Evolutionary conservation across 78 protist genomes (phyloP), one percentile per base, ranked within the genome.

Genomic region (Acrasis kona): DNA sequence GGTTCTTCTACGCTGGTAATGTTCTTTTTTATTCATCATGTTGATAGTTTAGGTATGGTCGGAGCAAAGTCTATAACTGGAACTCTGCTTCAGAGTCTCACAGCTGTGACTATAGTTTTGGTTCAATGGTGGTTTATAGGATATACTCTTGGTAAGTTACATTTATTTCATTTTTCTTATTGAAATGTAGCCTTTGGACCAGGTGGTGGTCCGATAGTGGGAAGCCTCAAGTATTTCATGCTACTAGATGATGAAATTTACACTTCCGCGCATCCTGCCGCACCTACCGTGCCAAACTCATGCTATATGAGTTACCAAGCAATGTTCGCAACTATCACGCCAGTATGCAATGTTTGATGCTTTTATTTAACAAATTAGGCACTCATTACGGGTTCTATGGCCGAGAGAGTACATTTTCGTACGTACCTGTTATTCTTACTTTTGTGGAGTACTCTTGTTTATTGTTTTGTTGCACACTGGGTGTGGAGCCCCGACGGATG

Each of bases 301-400:
- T n/a, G n/a, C n/a, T n/a, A n/a, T 37, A 89, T 85, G 27, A 36
- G 75, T 42, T 91, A 84, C 41, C 90, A 88, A 84, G 83, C 84
- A 89, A 91, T 91, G 96, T 91, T 91, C 72, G 96, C 96, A 65
- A 19, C 72, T 65, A 89, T 88, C 70, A 88, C 92, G 31, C 96
- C 96, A 27, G n/a, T n/a, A n/a, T n/a, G n/a, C n/a, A n/a, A n/a
- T n/a, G n/a, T n/a, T n/a, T n/a, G n/a, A n/a, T n/a, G n/a, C n/a
- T n/a, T n/a, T n/a, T n/a, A n/a, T n/a, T n/a, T n/a, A n/a, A n/a
- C n/a, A n/a, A n/a, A n/a, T n/a, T n/a, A n/a, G n/a, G 74, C 88
- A 37, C 77, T 91, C 72, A 78, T 91, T 82, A 89, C 96, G 5
- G 96, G 88, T 41, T 86, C 93, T n/a, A 85, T 29, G 10, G 96